Base-by-base conservation (phyloP, 202 grass and related monocot genomes). In the Setaria viridis region DNA sequence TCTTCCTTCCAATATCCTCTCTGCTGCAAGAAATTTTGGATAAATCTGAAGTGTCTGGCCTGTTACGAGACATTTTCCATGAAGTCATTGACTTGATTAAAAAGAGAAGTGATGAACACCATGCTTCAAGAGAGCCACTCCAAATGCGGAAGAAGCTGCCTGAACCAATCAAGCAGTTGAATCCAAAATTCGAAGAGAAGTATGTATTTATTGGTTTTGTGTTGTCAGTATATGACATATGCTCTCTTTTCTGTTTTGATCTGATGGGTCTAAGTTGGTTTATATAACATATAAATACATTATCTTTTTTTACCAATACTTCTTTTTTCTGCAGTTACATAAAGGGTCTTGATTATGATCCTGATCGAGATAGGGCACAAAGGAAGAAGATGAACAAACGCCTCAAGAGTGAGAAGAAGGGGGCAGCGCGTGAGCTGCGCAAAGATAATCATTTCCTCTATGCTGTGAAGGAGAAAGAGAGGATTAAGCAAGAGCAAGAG, bases 121-220 rank as follows among this genome's bases (percentile, higher is more conserved):
- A 94, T 80, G 77, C 72, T 57, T 85, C 86, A 75, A 95, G 96
- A 68, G 76, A 94, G 84, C 93, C 91, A n/a, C 88, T 99, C 81
- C 86, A 89, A 84, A 92, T 94, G 88, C 88, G 86, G 12, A 99
- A 95, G 78, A 86, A 96, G 88, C 91, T 91, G 80, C 93, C 93
- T 15, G 88, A 95, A 67, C 93, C 96, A 80, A 92, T 99, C 51
- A 95, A 88, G 50, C 87, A 94, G 66, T 76, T 99, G 76, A 99
- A 94, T 92, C 96, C 93, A 25, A 94, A 96, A 90, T 99, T 95
- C 9, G 91, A 96, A 84, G 95, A 98, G 60, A 94, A 86, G 93
- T 98, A 94, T 84, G 89, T 79, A 58, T 78, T 80, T 90, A 21
- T 89, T 76, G 29, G 41, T 68, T 83, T 70, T 64, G 13, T 83